phyloP scores from a whole-genome alignment of 768 basidiomycete genomes.

The Lentinula guzmanii region DNA sequence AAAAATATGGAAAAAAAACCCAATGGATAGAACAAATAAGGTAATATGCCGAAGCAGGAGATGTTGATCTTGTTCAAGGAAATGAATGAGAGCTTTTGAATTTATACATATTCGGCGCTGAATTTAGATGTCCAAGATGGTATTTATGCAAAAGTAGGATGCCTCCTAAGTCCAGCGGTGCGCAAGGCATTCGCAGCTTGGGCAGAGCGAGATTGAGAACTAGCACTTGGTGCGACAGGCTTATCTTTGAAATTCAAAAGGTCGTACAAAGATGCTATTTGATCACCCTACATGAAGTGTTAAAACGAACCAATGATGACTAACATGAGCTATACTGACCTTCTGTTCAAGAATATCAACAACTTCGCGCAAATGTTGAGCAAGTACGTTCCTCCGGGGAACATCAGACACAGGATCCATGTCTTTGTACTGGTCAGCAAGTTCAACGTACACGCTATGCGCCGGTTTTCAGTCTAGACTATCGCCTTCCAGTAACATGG shows the following conservation, averaged over 20 bases:
- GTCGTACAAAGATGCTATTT: slow-evolving; percentile 89
- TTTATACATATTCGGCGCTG: background rate
- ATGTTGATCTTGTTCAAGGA: background rate
- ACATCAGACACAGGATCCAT: slow-evolving; percentile 84
- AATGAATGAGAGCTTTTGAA: background rate
- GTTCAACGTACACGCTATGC: slow-evolving; percentile 77
- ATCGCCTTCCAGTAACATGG: background rate
- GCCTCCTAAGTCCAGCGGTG: background rate
- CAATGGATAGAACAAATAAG: background rate
- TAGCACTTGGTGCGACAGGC: slow-evolving; percentile 17
- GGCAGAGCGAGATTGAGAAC: background rate
- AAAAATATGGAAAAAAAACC: background rate
- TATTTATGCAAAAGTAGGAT: slow-evolving; percentile 3
- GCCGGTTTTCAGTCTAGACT: no score
- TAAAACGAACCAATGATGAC: background rate
- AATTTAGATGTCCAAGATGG: background rate
- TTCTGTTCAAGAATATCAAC: slow-evolving; percentile 90
- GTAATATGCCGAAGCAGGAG: background rate
- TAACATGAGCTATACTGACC: slow-evolving; percentile 36
- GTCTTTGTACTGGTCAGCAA: slow-evolving; percentile 88
- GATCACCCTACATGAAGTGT: slow-evolving; percentile 63
- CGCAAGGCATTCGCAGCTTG: background rate
- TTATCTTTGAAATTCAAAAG: slow-evolving; percentile 74
- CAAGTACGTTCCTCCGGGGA: slow-evolving; percentile 77
- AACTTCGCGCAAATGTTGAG: slow-evolving; percentile 84